phyloP scores from a whole-genome alignment of 2,329 filamentous ascomycete genomes.

The Cladophialophora psammophila region DNA sequence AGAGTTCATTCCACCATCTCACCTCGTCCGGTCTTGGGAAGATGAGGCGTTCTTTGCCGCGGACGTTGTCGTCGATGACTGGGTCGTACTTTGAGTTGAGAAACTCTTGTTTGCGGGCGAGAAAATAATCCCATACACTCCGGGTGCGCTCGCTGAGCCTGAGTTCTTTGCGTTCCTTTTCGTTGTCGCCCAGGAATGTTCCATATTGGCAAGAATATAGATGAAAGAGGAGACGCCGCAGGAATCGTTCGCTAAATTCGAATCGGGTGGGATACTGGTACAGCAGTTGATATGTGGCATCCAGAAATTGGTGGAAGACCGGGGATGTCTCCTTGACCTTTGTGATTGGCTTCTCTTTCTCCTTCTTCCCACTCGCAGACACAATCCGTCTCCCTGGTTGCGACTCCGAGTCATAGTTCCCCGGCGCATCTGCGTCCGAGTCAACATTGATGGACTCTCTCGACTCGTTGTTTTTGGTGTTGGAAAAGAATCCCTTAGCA shows the following conservation, averaged over 20 bases:
- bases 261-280: conserved; percentile 87
- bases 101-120: conserved; percentile 81
- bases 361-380: conserved; percentile 40
- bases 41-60: conserved; percentile 81
- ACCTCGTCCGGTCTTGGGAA: conserved; percentile 79
- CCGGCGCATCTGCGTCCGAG: conserved; percentile 67
- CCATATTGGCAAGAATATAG: conserved; percentile 96
- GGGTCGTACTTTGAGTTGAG: conserved; percentile 80
- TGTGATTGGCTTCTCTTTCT: conserved; percentile 71
- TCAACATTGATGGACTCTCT: conserved; percentile 63
- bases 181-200: conserved; percentile 93
- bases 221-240: conserved; percentile 88
- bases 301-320: conserved; percentile 97
- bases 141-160: conserved; percentile 74
- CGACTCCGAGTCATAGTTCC: conserved; percentile 57
- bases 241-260: conserved; percentile 94
- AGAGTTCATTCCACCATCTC: conserved; percentile 93
- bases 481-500: conserved; percentile 89
- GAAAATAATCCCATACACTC: conserved; percentile 96
- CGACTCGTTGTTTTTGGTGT: conserved; percentile 64
- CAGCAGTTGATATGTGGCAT: conserved; percentile 89
- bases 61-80: conserved; percentile 75
- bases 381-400: conserved; percentile 47
- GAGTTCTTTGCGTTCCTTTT: conserved; percentile 81
- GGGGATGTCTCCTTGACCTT: conserved; percentile 90